Base-by-base conservation (phyloP, 2,329 filamentous ascomycete genomes). In the Aspergillus vadensis region DNA sequence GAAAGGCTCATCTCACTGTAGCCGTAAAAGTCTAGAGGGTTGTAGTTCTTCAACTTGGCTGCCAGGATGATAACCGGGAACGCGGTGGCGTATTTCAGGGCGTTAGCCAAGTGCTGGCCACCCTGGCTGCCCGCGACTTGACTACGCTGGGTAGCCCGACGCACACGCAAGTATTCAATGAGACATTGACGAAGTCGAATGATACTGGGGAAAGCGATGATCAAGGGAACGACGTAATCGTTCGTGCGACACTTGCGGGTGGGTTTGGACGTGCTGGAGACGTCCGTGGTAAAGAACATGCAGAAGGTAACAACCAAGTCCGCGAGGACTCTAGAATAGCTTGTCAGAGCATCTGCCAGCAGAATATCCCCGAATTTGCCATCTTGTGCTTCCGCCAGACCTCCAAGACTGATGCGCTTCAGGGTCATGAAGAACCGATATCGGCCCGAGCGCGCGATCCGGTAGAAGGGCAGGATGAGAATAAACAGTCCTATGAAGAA, bases 291-390 rank as follows among this genome's bases (percentile, higher is more conserved):
- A 71, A 96, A 86, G 76, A 96, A 93, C 94, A 97, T 97, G 85
- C 92, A 98, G 27, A 92, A 78, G 51, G 88, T 88, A 58, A 98
- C 90, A 74, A 92, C 97, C 12, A 97, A 79, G 75, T 99, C 95
- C 23, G 89, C 94, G 27, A 96, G 82, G 30, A 97, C 90, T 76
- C 96, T 97, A 63, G 94, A 89, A 75, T 98, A 99, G 70, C 91
- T 96, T 44, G 95, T 99, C 68, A 98, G 79, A 58, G 92, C 94
- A 83, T 99, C 95, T 36, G 95, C 93, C 17, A 99, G 86, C 60
- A 99, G 80, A 55, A 98, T 90, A 73, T 99, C 95, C 58, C 92
- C 94, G 70, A 98, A 98, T 73, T 96, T 97, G 57, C 94, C 92
- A 76, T 97, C 91, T 67, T 91, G 86, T 0, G 91, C 82, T 76